Percentiles rank a stretch among this genome's conserved stretches.
Conservation (phyloP, 192 early-diverging fungal species). For the Mortierella alpina region DNA sequence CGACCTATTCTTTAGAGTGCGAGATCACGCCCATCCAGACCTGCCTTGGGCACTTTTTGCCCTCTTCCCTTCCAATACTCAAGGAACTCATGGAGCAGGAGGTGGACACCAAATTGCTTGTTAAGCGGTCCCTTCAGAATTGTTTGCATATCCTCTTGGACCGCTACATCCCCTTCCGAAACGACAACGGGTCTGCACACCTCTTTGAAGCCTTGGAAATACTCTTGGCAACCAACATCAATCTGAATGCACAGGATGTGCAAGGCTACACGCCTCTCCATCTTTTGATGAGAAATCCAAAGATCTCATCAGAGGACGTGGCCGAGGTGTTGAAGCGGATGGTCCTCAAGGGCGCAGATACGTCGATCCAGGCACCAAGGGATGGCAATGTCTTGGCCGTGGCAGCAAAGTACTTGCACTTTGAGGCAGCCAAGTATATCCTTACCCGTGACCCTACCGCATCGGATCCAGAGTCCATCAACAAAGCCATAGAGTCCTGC, state of each 20-base stretch:
- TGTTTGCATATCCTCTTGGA: conserved; percentile 41
- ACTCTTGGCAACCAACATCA: conserved; percentile 10
- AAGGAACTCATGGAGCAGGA: conserved; percentile 48
- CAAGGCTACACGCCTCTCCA: conserved; percentile 35
- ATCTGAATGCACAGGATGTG: conserved; percentile 38
- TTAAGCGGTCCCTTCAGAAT: conserved; percentile 35
- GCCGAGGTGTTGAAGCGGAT: conserved; percentile 50
- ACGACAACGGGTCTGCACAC: conserved; percentile 37
- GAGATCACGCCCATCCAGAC: conserved; percentile 51
- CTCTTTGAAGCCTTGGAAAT: conserved; percentile 37
- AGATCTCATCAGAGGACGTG: conserved; percentile 83
- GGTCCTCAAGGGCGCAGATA: conserved; percentile 42
- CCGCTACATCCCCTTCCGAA: conserved; percentile 45
- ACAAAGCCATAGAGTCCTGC: conserved; percentile 38
- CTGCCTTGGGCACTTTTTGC: conserved; percentile 39
- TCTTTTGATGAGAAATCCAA: conserved; percentile 92
- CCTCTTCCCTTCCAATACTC: conserved; percentile 18
- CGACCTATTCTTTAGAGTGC: conserved; percentile 39
- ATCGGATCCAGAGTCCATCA: conserved; percentile 40
- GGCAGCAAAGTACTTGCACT: conserved; percentile 43
- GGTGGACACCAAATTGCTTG: conserved; percentile 26
- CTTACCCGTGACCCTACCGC: conserved; percentile 15
- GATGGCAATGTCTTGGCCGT: conserved; percentile 48
- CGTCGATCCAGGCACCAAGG: conserved; percentile 16
- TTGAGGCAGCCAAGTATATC: conserved; percentile 29